Conservation (phyloP, 345 rosid genomes). For the Citrus sp. region DNA sequence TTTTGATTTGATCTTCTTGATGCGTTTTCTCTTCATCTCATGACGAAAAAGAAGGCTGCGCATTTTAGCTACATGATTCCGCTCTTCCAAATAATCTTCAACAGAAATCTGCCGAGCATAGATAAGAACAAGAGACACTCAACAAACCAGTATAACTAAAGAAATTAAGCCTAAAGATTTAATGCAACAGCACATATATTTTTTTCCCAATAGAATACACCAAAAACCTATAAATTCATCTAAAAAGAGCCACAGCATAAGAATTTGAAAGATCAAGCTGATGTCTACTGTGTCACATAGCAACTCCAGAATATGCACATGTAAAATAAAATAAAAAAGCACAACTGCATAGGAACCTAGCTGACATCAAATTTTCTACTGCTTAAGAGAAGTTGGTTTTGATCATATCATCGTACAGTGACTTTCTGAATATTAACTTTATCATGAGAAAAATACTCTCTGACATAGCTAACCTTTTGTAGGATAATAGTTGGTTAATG, state of each 20-base stretch:
- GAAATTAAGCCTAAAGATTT: not conserved
- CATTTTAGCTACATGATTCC: constrained; percentile 71
- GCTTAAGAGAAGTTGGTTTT: not conserved
- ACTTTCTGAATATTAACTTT: not conserved
- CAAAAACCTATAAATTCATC: not conserved
- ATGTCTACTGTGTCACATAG: not conserved
- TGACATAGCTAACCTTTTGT: not conserved
- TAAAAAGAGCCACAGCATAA: not conserved
- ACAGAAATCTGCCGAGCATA: constrained; percentile 55
- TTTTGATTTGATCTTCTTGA: constrained; percentile 91
- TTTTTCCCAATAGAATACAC: not conserved
- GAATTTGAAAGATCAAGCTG: constrained; percentile 3
- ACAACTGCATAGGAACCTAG: not conserved
- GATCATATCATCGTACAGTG: not conserved
- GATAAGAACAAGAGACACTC: constrained; percentile 10
- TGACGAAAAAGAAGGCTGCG: constrained; percentile 87
- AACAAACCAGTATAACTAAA: not conserved
- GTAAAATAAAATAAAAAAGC: not conserved
- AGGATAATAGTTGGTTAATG: not conserved
- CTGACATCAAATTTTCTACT: not conserved
- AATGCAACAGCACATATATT: not conserved
- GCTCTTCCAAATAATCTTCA: constrained; percentile 64
- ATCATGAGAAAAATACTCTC: not conserved
- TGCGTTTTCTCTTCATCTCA: constrained; percentile 73
- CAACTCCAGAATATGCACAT: not conserved